Percentiles rank a stretch among this genome's conserved stretches.
These are phyloP conservation scores for Mentha longifolia DNA, from an alignment of 257 asterid genomes.

Conservation along the genomic window DNA sequence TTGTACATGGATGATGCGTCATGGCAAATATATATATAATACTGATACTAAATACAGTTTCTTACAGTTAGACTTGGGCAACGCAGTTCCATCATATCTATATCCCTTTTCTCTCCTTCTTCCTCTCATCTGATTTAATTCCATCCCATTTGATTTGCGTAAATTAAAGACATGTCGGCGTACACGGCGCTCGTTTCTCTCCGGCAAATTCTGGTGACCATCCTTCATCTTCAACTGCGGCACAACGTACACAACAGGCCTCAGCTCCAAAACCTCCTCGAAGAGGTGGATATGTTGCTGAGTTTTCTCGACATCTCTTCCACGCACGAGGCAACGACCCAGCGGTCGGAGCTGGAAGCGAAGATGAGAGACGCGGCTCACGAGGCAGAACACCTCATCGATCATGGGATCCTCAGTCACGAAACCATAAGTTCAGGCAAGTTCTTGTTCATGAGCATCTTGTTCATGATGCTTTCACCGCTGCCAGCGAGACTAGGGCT, in stretches of 20 bases:
- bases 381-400: not conserved
- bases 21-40: too few species aligned
- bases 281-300: not conserved
- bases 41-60: too few species aligned
- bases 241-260: not conserved
- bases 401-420: not conserved
- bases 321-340: not conserved
- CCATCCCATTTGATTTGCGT: too few species aligned
- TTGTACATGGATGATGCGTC: too few species aligned
- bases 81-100: too few species aligned
- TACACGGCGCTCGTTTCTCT: not conserved
- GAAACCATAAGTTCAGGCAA: not conserved
- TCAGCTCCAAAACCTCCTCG: not conserved
- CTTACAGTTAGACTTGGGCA: too few species aligned
- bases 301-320: not conserved
- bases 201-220: not conserved
- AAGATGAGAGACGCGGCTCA: not conserved
- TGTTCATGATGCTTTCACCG: too few species aligned
- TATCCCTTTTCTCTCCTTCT: too few species aligned
- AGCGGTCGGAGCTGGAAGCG: not conserved
- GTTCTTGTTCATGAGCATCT: too few species aligned
- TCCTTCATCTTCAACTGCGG: not conserved
- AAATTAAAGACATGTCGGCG: not conserved
- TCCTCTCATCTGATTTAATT: too few species aligned
- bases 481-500: too few species aligned